A percentile compares a stretch with the other conserved stretches of the same genome.
Conservation (phyloP, 163 green algal genomes). For the Chlamydomonas reinhardtii region DNA sequence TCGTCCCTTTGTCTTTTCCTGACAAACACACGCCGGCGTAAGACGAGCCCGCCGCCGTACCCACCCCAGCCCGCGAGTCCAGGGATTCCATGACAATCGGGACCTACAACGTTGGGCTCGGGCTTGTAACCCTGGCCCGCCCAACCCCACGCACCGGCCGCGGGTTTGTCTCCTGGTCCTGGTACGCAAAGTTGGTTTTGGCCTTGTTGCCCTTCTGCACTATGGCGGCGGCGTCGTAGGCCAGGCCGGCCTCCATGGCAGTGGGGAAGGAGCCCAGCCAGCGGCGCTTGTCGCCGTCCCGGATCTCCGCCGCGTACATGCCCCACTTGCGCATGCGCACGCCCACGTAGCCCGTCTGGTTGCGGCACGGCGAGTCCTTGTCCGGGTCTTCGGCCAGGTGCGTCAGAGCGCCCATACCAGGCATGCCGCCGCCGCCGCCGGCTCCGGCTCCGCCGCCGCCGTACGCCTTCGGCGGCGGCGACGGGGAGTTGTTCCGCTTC, state of each 20-base stretch:
- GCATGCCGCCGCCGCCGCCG: not conserved
- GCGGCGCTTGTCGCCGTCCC: conserved; percentile 74
- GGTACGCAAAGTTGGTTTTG: conserved; percentile 72
- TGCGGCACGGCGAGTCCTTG: conserved; percentile 51
- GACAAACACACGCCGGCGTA: too few species aligned
- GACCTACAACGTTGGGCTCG: too few species aligned
- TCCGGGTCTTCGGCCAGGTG: conserved; percentile 5
- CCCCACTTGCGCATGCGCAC: conserved; percentile 88
- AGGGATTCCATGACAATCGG: too few species aligned
- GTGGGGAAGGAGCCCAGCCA: conserved; percentile 69
- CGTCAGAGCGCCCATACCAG: not conserved
- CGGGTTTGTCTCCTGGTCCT: conserved; percentile 45
- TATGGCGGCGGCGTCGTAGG: conserved; percentile 67
- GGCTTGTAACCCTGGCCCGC: too few species aligned
- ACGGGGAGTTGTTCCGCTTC: conserved; percentile 11
- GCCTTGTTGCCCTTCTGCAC: conserved; percentile 61
- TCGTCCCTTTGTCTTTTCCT: too few species aligned
- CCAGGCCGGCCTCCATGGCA: conserved; percentile 60
- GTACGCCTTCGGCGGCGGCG: not conserved
- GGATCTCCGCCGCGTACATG: conserved; percentile 89
- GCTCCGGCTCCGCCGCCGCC: not conserved
- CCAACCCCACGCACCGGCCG: not conserved
- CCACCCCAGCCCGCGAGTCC: too few species aligned
- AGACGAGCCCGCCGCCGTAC: too few species aligned
- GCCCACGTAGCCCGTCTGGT: conserved; percentile 73